Percentiles rank a stretch among this genome's conserved stretches.
Conservation (phyloP, 2,329 filamentous ascomycete species). For the Ceratocystiopsis minuta region DNA sequence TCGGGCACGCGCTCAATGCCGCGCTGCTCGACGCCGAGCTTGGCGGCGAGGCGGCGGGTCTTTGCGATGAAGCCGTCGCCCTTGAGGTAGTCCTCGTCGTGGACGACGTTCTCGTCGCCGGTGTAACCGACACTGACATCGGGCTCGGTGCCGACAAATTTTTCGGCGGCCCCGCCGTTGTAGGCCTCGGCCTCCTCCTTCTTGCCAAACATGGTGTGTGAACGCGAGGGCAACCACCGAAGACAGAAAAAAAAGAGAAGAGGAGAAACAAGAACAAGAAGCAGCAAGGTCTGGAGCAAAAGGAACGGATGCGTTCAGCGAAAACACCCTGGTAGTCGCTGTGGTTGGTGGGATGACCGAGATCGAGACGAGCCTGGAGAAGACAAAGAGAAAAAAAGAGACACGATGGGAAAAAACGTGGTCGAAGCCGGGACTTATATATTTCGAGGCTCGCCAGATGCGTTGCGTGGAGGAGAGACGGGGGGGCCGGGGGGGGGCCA, state of each 20-base stretch:
- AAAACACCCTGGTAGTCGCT: neutral
- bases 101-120: slow-evolving; percentile 10
- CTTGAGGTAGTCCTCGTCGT: slow-evolving; percentile 8
- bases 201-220: slow-evolving; percentile 4
- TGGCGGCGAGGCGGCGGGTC: slow-evolving; percentile 45
- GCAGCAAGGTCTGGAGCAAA: too few relatives aligned
- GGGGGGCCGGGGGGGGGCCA: neutral
- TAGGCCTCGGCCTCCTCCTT: slow-evolving; percentile 1
- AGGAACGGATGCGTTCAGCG: neutral
- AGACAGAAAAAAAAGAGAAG: too few relatives aligned
- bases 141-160: slow-evolving; percentile 4
- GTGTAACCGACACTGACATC: slow-evolving; percentile 10
- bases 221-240: neutral
- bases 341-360: too few relatives aligned
- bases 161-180: slow-evolving; percentile 1
- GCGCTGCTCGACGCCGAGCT: slow-evolving; percentile 51
- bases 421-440: too few relatives aligned
- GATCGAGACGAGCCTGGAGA: neutral
- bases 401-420: neutral
- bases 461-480: neutral
- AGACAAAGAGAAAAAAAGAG: slow-evolving; percentile 1
- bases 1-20: slow-evolving; percentile 60
- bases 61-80: slow-evolving; percentile 13
- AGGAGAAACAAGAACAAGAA: neutral
- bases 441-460: too few relatives aligned